Base-by-base conservation (phyloP, 371 early-diverging fungal species). In the Dichotomocladium elegans region DNA sequence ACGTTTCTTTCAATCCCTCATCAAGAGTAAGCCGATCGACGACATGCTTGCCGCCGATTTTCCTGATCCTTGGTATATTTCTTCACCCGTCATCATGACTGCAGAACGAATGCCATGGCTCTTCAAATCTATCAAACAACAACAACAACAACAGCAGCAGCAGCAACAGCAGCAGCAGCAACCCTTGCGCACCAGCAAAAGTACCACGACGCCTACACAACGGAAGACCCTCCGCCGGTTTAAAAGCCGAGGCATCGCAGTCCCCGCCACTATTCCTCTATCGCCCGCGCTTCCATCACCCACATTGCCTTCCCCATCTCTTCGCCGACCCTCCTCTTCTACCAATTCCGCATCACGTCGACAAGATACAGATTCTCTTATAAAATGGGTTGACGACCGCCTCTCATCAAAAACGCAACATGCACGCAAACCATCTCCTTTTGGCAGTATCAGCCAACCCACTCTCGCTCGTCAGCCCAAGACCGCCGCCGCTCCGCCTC, bases 1-100 rank as follows among this genome's bases (percentile, higher is more conserved):
- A 25, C 41, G 27, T 3, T 51, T 41, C 22, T n/a, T 59, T 7
- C 53, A 53, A 28, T 40, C 45, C n/a, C 40, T 53, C 24, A 59
- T 53, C n/a, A 53, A 53, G 26, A 53, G 49, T 41, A 59, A 53
- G 21, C 60, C 48, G 14, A 53, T 48, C 12, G 50, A 53, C 14
- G 54, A 59, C 35, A 41, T 59, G 45, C 37, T 56, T 9, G 37
- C 41, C 3, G 43, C n/a, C 21, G 56, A 56, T 27, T 41, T 40
- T n/a, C 56, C 56, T 14, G 56, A 59, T 40, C 54, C 60, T 27
- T 59, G 53, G 54, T 56, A 48, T 30, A 42, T 31, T 27, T 49
- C 48, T 22, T 30, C 27, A 15, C 48, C 30, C 15, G 45, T 49
- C 28, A 48, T 42, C 10, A 46, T 54, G 14, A 37, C 42, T 10